These are phyloP conservation scores for Elaeagnus macrophylla DNA, from an alignment of 306 rosid species.

Conservation along the genomic window DNA sequence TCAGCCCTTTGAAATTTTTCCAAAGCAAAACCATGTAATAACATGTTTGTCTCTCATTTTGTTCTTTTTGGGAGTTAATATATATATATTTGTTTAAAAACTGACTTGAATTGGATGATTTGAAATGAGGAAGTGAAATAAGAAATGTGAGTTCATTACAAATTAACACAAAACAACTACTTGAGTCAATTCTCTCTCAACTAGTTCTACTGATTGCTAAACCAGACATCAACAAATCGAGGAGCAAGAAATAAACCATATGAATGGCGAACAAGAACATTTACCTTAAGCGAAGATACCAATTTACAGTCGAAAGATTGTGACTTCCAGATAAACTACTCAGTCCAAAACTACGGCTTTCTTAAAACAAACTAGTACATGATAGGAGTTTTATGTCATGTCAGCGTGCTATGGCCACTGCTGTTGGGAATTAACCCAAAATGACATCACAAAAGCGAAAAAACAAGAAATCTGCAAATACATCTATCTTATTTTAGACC, in stretches of 20 bases:
- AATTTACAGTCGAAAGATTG: slow-evolving; percentile 19
- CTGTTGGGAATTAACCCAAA: background rate
- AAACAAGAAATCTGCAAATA: slow-evolving; percentile 2
- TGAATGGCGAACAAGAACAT: background rate
- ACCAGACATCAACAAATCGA: background rate
- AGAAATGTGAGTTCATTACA: too few species aligned
- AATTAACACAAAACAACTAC: too few species aligned
- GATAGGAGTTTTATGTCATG: slow-evolving; percentile 11
- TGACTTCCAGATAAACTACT: slow-evolving; percentile 4
- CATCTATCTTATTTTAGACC: slow-evolving; percentile 51
- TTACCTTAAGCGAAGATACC: slow-evolving; percentile 9
- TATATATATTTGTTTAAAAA: background rate
- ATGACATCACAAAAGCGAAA: background rate
- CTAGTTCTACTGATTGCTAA: too few species aligned
- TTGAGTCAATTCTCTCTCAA: too few species aligned
- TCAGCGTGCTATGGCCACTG: background rate
- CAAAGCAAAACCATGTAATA: too few species aligned
- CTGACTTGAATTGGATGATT: too few species aligned
- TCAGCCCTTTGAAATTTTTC: too few species aligned
- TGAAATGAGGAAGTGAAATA: too few species aligned
- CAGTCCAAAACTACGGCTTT: slow-evolving; percentile 2
- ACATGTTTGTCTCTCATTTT: too few species aligned
- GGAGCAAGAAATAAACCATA: background rate
- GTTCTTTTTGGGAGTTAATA: background rate
- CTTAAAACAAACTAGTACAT: slow-evolving; percentile 5